Evolutionary conservation across 345 rosid species (phyloP).

Genomic region (Viola odorata): DNA sequence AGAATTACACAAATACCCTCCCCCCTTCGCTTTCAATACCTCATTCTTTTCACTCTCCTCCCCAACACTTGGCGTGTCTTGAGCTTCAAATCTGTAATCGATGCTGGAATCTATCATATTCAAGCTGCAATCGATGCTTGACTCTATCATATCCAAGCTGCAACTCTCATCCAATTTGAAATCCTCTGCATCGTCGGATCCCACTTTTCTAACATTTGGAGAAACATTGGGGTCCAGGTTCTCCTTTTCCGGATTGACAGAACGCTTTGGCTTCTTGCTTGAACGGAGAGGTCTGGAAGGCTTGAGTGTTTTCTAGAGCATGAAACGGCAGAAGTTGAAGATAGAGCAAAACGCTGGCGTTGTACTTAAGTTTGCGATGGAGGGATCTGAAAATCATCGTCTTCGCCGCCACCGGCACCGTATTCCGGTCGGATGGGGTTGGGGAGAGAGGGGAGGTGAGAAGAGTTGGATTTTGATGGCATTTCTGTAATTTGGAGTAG

Average conservation of each 20-base stretch:
- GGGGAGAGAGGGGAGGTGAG: constrained; percentile 1
- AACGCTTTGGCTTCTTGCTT: constrained; percentile 30
- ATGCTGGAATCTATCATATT: constrained; percentile 47
- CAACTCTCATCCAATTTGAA: constrained; percentile 19
- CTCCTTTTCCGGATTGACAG: constrained; percentile 40
- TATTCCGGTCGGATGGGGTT: background rate
- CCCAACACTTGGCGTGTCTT: background rate
- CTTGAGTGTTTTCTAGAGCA: constrained; percentile 19
- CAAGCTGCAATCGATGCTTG: constrained; percentile 31
- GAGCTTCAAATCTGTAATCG: background rate
- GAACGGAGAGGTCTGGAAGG: constrained; percentile 32
- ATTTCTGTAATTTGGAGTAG: no score
- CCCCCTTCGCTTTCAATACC: constrained; percentile 27
- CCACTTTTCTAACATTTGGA: background rate
- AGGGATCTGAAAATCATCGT: constrained; percentile 58
- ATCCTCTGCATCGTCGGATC: background rate
- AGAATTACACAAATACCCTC: constrained; percentile 46
- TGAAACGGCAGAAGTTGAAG: background rate
- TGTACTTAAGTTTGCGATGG: constrained; percentile 32
- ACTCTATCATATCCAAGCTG: constrained; percentile 64
- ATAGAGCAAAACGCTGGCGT: no score
- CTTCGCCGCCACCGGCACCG: constrained; percentile 21
- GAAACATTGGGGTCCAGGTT: constrained; percentile 22
- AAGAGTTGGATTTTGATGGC: background rate
- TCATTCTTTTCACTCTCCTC: constrained; percentile 1